A percentile compares a stretch with the other conserved stretches of the same genome.
phyloP scores from a whole-genome alignment of 2,329 filamentous ascomycete species.

The Hysterium pulicare region DNA sequence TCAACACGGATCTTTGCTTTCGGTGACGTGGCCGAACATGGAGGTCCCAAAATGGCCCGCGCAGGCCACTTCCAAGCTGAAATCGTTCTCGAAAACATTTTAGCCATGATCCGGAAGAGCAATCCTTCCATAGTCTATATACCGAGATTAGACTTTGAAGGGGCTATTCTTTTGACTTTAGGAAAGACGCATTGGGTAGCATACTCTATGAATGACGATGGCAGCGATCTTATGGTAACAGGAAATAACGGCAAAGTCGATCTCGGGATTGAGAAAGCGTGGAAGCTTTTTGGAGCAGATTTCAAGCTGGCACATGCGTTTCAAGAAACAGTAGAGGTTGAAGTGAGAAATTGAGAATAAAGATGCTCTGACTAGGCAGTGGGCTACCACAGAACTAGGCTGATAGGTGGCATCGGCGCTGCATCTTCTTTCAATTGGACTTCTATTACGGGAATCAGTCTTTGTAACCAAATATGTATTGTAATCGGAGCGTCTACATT shows the following conservation, averaged over 20 bases:
- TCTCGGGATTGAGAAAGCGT: not conserved
- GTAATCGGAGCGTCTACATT: too few relatives aligned
- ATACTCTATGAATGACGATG: not conserved
- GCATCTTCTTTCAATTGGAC: too few relatives aligned
- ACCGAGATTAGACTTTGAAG: constrained; percentile 13
- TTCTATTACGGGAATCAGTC: too few relatives aligned
- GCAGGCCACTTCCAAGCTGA: constrained; percentile 54
- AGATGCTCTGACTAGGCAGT: too few relatives aligned
- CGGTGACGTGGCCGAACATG: constrained; percentile 60
- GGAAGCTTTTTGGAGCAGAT: not conserved
- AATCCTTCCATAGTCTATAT: constrained; percentile 7
- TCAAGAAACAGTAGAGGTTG: too few relatives aligned
- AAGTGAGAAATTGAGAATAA: too few relatives aligned
- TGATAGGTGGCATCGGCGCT: too few relatives aligned
- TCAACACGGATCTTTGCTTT: constrained; percentile 56
- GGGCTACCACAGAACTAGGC: too few relatives aligned
- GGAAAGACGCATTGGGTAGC: constrained; percentile 4
- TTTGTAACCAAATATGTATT: too few relatives aligned
- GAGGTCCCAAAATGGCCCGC: constrained; percentile 52
- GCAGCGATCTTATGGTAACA: not conserved
- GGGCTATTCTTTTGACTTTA: constrained; percentile 18
- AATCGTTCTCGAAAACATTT: constrained; percentile 54
- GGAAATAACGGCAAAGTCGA: not conserved
- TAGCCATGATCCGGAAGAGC: constrained; percentile 40
- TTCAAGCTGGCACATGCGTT: too few relatives aligned